Evolutionary conservation across 129 eudicot genomes (phyloP).

Genomic region (Flaveria ramosissima): DNA sequence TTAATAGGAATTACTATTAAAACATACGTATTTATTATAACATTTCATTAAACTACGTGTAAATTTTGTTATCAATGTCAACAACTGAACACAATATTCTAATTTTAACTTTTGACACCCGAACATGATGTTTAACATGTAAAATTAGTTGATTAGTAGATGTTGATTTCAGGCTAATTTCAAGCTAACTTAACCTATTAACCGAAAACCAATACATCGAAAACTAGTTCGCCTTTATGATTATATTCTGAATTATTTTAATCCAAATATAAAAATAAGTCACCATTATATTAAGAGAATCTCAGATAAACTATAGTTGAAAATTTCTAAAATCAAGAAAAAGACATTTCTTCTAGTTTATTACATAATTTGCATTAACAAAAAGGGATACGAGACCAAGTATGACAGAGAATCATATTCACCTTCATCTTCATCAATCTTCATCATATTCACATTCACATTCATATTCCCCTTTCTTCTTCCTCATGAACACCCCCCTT

Average conservation of each 20-base stretch:
- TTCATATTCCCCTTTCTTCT: background rate
- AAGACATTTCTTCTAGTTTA: slow-evolving; percentile 29
- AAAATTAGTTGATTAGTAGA: no score
- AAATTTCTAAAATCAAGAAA: slow-evolving; percentile 25
- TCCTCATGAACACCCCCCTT: background rate
- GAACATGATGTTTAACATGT: no score
- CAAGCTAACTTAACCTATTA: no score
- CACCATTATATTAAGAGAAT: slow-evolving; percentile 21
- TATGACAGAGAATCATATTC: slow-evolving; percentile 36
- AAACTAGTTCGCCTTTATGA: background rate
- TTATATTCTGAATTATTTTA: background rate
- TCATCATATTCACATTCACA: background rate
- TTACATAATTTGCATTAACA: slow-evolving; percentile 17
- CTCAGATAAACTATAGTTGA: slow-evolving; percentile 28
- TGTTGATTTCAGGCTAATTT: no score
- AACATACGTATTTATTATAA: no score
- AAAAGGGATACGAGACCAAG: slow-evolving; percentile 20
- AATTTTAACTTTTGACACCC: no score
- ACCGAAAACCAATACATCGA: no score
- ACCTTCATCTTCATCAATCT: background rate
- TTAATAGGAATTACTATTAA: no score
- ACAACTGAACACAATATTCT: no score
- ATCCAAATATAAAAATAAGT: background rate
- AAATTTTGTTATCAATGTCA: no score
- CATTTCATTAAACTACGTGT: no score